Conservation (phyloP, 306 rosid species). For the Canavalia gladiata region DNA sequence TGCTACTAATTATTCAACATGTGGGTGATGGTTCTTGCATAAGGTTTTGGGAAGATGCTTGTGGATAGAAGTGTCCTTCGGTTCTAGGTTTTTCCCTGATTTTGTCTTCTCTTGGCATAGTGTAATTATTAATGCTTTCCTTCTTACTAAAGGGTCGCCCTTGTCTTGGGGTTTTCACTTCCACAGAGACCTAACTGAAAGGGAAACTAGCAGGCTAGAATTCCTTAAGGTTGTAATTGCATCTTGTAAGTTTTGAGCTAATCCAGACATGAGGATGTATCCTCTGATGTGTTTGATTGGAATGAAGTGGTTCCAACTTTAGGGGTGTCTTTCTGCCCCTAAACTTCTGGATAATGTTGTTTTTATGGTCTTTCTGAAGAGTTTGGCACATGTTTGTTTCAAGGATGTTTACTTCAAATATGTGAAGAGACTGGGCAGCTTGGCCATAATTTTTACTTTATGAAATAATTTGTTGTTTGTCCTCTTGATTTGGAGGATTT, state of each 20-base stretch:
- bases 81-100: not conserved
- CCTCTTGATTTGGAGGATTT: constrained; percentile 1
- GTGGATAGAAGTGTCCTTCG: not conserved
- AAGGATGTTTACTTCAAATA: constrained; percentile 1
- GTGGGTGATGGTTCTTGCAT: not conserved
- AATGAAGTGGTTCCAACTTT: not conserved
- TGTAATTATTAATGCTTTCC: not conserved
- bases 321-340: not conserved
- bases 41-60: not conserved
- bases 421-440: constrained; percentile 6
- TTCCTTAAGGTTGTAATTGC: constrained; percentile 10
- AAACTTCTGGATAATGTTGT: not conserved
- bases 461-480: constrained; percentile 7
- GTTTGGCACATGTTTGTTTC: not conserved
- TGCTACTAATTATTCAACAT: not conserved
- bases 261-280: constrained; percentile 10
- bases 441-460: constrained; percentile 9
- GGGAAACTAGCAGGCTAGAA: constrained; percentile 14
- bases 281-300: constrained; percentile 9
- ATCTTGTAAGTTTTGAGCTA: constrained; percentile 27
- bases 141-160: not conserved
- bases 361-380: constrained; percentile 10
- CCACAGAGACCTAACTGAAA: not conserved
- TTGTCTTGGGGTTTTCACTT: constrained; percentile 2
- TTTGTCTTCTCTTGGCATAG: not conserved